A percentile compares a stretch with the other conserved stretches of the same genome.
Conservation (phyloP, 2,329 filamentous ascomycete genomes). For the Hypoxylon rubiginosum region DNA sequence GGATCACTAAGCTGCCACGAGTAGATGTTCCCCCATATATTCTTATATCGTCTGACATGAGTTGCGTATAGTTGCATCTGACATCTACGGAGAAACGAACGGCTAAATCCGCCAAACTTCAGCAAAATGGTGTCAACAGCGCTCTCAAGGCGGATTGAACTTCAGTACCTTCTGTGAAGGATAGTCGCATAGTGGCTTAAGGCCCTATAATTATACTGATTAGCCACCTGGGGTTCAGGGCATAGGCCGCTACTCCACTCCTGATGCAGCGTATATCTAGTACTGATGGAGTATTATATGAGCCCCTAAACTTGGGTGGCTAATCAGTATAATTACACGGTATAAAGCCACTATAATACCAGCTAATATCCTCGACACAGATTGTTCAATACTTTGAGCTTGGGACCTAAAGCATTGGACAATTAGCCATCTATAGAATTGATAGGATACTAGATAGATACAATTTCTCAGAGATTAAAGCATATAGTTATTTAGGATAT, state of each 20-base stretch:
- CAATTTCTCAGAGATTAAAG: background rate
- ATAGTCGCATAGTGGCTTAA: no score
- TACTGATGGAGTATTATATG: no score
- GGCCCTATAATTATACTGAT: no score
- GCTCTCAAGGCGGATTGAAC: constrained; percentile 8
- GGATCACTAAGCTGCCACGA: background rate
- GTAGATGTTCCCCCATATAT: background rate
- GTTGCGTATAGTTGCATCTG: constrained; percentile 13
- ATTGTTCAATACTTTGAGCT: background rate
- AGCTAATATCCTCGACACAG: no score
- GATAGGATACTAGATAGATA: background rate
- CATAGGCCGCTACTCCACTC: no score
- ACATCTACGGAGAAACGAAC: constrained; percentile 9
- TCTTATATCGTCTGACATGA: background rate
- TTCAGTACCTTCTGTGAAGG: no score
- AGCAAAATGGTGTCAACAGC: background rate
- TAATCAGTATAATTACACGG: no score
- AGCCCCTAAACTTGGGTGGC: no score
- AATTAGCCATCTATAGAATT: background rate
- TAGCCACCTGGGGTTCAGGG: no score
- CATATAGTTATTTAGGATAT: background rate
- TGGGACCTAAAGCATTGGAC: background rate
- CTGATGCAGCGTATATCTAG: no score
- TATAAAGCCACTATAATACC: no score
- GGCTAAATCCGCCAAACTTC: background rate